These are phyloP conservation scores for Nannizzia gypsea DNA, from an alignment of 2,329 filamentous ascomycete species.

Conservation along the genomic window DNA sequence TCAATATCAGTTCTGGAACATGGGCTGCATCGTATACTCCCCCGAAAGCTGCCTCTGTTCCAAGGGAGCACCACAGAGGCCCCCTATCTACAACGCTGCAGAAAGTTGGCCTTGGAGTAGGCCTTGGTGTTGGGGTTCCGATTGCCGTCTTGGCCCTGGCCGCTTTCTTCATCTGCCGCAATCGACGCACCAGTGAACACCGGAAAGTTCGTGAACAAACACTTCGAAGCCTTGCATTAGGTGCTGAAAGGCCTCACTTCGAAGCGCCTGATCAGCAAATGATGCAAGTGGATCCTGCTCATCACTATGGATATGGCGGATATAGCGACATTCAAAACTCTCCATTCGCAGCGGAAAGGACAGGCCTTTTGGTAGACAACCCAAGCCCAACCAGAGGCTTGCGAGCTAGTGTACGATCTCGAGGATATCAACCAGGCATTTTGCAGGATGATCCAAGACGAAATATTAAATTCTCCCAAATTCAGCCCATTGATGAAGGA, in stretches of 20 bases:
- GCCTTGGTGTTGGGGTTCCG: conserved; percentile 52
- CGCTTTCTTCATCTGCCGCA: conserved; percentile 41
- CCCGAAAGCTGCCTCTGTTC: conserved; percentile 23
- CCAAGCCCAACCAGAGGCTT: conserved; percentile 30
- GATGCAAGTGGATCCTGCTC: background rate
- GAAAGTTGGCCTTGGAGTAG: conserved; percentile 51
- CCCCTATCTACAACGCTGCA: conserved; percentile 25
- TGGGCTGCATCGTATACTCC: conserved; percentile 49
- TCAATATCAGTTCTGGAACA: conserved; percentile 49
- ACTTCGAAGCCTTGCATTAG: conserved; percentile 41
- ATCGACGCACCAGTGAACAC: conserved; percentile 27
- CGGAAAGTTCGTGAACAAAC: conserved; percentile 41
- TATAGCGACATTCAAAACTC: background rate
- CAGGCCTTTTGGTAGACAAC: conserved; percentile 31
- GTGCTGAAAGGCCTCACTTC: conserved; percentile 38
- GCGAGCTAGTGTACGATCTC: conserved; percentile 29
- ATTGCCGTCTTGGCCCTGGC: conserved; percentile 38
- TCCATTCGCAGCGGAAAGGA: conserved; percentile 27
- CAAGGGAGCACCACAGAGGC: conserved; percentile 14
- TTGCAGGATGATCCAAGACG: conserved; percentile 39
- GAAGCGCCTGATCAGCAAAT: conserved; percentile 12
- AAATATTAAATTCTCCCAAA: conserved; percentile 41
- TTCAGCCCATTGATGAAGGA: conserved; percentile 52
- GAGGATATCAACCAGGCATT: conserved; percentile 30
- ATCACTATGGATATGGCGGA: background rate